A percentile compares a stretch with the other conserved stretches of the same genome.
Evolutionary conservation across 371 early-diverging fungal species (phyloP).

Genomic region (Lichtheimia ramosa): DNA sequence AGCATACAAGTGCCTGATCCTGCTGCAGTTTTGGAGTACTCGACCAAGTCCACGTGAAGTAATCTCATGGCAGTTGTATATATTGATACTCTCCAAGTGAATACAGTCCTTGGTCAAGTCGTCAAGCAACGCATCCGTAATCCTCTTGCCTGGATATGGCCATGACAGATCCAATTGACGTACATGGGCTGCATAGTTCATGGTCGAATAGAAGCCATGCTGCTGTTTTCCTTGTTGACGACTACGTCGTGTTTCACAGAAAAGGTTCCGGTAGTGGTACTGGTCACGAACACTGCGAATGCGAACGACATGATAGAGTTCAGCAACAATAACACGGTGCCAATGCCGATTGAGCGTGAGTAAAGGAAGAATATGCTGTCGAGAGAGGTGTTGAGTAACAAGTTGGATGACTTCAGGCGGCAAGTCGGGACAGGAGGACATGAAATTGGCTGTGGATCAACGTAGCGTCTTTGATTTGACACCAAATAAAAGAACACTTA

Average conservation of each 20-base stretch:
- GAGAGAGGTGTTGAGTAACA: conserved; percentile 2
- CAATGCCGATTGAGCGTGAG: conserved; percentile 14
- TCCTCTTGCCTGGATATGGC: not conserved
- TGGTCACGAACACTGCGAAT: conserved; percentile 3
- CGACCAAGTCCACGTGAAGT: not conserved
- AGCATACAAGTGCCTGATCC: conserved; percentile 1
- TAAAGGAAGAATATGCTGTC: conserved; percentile 2
- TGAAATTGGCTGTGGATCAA: no score
- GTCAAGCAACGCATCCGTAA: conserved; percentile 6
- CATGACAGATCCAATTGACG: conserved; percentile 11
- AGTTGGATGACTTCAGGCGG: conserved; percentile 11
- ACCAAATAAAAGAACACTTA: no score
- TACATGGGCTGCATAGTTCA: conserved; percentile 9
- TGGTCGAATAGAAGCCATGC: conserved; percentile 7
- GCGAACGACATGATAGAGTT: conserved; percentile 1
- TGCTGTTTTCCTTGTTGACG: conserved; percentile 1
- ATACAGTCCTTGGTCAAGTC: conserved; percentile 11
- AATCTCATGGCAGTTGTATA: conserved; percentile 11
- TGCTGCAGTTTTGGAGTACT: not conserved
- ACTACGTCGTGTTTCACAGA: conserved; percentile 15
- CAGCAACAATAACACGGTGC: conserved; percentile 1
- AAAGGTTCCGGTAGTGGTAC: conserved; percentile 14
- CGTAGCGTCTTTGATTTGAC: no score
- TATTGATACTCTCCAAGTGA: conserved; percentile 10
- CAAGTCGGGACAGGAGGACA: not conserved